Conservation (phyloP, 208 protist species). For the Naegleria lovaniensis region DNA sequence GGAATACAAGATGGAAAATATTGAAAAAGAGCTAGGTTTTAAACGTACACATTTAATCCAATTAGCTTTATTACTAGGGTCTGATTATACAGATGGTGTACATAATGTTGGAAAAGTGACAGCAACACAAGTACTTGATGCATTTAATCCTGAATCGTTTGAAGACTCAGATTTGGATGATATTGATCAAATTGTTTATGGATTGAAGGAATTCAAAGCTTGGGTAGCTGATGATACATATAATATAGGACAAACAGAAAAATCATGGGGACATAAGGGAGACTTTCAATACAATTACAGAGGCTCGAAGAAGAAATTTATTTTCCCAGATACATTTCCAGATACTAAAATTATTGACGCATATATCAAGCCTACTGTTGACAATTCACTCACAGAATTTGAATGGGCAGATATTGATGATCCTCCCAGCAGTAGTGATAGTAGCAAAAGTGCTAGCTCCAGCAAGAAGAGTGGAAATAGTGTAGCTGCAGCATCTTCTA, state of each 20-base stretch:
- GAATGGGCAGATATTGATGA: conserved; percentile 17
- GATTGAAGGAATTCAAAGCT: neutral
- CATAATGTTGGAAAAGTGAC: conserved; percentile 64
- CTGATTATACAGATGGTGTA: conserved; percentile 85
- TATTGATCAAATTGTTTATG: neutral
- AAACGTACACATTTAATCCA: conserved; percentile 69
- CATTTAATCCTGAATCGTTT: conserved; percentile 27
- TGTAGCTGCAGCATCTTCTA: neutral
- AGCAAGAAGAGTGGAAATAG: no score
- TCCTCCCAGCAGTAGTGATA: neutral
- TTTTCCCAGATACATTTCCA: conserved; percentile 23
- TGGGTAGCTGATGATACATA: neutral
- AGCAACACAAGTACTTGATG: conserved; percentile 44
- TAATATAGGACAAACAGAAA: neutral
- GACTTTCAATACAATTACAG: neutral
- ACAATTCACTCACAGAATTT: conserved; percentile 30
- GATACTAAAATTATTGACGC: conserved; percentile 28
- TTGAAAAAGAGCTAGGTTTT: conserved; percentile 63
- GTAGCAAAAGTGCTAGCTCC: neutral
- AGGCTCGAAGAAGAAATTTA: neutral
- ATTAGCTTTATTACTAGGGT: conserved; percentile 83
- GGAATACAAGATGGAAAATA: conserved; percentile 45
- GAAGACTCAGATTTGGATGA: neutral
- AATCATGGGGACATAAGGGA: neutral
- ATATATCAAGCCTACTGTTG: conserved; percentile 32